A percentile compares a stretch with the other conserved stretches of the same genome.
Evolutionary conservation across 108 stramenopile genomes (phyloP).

Genomic region (Skeletonema grethae): DNA sequence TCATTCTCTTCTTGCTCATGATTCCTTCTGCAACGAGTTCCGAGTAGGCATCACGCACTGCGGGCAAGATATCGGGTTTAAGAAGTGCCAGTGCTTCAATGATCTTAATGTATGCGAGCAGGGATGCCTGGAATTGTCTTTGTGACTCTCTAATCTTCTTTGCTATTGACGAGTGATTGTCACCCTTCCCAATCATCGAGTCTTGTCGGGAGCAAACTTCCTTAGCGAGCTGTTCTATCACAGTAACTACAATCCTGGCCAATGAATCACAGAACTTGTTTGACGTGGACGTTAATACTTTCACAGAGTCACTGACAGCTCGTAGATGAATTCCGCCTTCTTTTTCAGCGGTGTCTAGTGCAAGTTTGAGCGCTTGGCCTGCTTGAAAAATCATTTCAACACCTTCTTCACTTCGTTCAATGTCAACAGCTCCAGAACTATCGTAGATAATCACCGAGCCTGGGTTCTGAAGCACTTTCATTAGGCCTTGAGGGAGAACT

Average conservation of each 20-base stretch:
- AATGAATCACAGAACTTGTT: slow-evolving; percentile 77
- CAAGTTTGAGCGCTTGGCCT: slow-evolving; percentile 76
- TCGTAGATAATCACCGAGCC: slow-evolving; percentile 75
- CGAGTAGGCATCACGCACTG: slow-evolving; percentile 83
- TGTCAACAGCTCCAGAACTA: slow-evolving; percentile 65
- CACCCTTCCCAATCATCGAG: slow-evolving; percentile 72
- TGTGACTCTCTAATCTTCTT: slow-evolving; percentile 88
- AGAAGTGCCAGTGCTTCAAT: slow-evolving; percentile 83
- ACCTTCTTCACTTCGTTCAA: slow-evolving; percentile 78
- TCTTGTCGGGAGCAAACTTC: slow-evolving; percentile 61
- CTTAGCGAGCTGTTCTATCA: slow-evolving; percentile 85
- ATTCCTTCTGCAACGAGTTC: slow-evolving; percentile 88
- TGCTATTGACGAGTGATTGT: slow-evolving; percentile 81
- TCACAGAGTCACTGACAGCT: slow-evolving; percentile 79
- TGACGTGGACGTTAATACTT: slow-evolving; percentile 54
- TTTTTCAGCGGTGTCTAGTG: slow-evolving; percentile 73
- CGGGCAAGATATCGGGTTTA: slow-evolving; percentile 81
- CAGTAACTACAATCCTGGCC: slow-evolving; percentile 82
- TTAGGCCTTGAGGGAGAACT: slow-evolving; percentile 60
- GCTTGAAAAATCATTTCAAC: slow-evolving; percentile 78
- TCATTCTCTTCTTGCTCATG: slow-evolving; percentile 88
- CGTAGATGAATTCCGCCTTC: slow-evolving; percentile 85
- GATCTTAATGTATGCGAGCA: slow-evolving; percentile 85
- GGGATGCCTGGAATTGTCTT: slow-evolving; percentile 80
- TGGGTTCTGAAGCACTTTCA: slow-evolving; percentile 76